phyloP scores from a whole-genome alignment of 208 protist genomes.

The Strigomonas oncopelti region DNA sequence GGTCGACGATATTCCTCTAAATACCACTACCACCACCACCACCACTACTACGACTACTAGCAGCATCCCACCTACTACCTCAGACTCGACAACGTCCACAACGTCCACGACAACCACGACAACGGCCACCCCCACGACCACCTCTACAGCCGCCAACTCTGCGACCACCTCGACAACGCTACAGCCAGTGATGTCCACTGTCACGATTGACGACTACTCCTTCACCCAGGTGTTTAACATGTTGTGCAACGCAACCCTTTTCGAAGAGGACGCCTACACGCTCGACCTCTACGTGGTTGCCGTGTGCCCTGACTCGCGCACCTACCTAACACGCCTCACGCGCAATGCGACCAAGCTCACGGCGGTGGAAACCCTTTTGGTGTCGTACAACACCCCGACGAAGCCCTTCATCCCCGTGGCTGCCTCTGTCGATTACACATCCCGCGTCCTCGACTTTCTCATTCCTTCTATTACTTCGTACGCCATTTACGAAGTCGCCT shows the following conservation, averaged over 20 bases:
- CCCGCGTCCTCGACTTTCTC: slow-evolving; percentile 19
- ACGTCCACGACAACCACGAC: too few relatives aligned
- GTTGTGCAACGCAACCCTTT: neutral
- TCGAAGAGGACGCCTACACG: neutral
- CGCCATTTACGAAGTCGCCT: slow-evolving; percentile 16
- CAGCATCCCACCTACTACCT: too few relatives aligned
- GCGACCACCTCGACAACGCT: too few relatives aligned
- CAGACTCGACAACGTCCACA: too few relatives aligned
- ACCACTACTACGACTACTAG: too few relatives aligned
- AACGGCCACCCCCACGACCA: too few relatives aligned
- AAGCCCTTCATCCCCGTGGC: neutral
- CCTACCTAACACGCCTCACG: neutral
- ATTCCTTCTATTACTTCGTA: neutral
- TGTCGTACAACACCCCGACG: neutral
- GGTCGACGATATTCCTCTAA: too few relatives aligned
- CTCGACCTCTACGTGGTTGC: neutral
- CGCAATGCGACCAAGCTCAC: neutral
- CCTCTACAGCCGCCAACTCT: too few relatives aligned
- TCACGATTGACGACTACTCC: too few relatives aligned
- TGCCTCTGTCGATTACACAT: neutral
- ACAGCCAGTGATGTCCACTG: too few relatives aligned
- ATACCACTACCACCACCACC: too few relatives aligned
- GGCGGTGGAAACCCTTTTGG: neutral
- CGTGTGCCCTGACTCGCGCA: neutral
- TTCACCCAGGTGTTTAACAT: neutral